Percentiles rank a stretch among this genome's conserved stretches.
Conservation (phyloP, 441 rosid species). For the Euphorbia schlechtendalii region DNA sequence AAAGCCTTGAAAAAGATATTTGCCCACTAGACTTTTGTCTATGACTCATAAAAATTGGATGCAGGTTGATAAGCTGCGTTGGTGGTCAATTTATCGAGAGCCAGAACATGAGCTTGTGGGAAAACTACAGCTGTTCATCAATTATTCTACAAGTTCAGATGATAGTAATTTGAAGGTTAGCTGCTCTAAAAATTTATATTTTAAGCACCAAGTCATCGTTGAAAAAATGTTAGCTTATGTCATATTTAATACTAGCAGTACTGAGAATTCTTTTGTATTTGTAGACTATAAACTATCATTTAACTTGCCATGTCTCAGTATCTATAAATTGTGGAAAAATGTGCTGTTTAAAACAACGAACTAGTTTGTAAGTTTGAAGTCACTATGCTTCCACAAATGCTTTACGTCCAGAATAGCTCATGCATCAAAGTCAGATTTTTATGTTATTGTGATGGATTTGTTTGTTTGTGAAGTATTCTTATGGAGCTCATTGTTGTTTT, state of each 20-base stretch:
- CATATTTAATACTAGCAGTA: not conserved
- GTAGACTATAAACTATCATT: too few relatives aligned
- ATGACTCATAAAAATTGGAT: constrained; percentile 33
- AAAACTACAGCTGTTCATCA: constrained; percentile 72
- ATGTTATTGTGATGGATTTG: not conserved
- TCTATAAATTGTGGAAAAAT: too few relatives aligned
- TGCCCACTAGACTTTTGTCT: constrained; percentile 14
- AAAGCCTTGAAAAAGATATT: constrained; percentile 12
- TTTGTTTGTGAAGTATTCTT: constrained; percentile 10
- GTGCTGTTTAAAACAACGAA: not conserved
- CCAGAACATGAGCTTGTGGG: constrained; percentile 95
- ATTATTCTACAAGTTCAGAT: constrained; percentile 79
- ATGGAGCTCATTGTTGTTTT: constrained; percentile 22
- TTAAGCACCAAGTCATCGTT: constrained; percentile 8
- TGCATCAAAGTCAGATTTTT: not conserved
- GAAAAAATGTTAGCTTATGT: constrained; percentile 3
- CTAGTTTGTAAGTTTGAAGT: not conserved
- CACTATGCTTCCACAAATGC: not conserved
- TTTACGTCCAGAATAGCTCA: not conserved
- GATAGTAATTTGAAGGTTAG: constrained; percentile 79
- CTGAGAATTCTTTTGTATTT: not conserved
- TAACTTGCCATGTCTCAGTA: too few relatives aligned
- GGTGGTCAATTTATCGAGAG: constrained; percentile 95
- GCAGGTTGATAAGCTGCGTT: constrained; percentile 87
- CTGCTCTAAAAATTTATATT: constrained; percentile 5